Evolutionary conservation across 371 early-diverging fungal genomes (phyloP).

Genomic region (Mucor indicus): DNA sequence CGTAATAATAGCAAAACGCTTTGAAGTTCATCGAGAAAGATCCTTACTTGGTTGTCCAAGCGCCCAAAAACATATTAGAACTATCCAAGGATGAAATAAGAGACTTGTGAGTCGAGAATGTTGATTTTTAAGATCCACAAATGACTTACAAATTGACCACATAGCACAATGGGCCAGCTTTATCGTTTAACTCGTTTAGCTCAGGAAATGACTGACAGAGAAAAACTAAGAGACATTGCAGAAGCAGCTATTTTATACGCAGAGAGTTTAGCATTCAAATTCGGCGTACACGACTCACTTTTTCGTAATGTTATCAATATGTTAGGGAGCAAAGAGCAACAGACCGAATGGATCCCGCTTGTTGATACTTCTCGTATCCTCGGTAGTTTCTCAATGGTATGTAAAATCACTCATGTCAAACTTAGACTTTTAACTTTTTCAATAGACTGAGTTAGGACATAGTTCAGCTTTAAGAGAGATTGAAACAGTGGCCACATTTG

Average conservation of each 20-base stretch:
- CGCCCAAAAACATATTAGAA: conserved; percentile 58
- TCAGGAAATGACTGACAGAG: conserved; percentile 10
- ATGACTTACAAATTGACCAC: too few species aligned
- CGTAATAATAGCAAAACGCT: conserved; percentile 25
- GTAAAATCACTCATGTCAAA: not conserved
- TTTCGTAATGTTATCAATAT: conserved; percentile 57
- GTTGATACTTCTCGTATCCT: conserved; percentile 51
- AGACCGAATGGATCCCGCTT: conserved; percentile 50
- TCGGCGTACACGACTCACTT: conserved; percentile 58
- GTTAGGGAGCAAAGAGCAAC: conserved; percentile 60
- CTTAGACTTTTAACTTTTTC: conserved; percentile 6
- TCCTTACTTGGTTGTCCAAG: conserved; percentile 51
- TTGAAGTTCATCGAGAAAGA: conserved; percentile 56
- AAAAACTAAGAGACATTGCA: conserved; percentile 8
- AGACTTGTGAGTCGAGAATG: conserved; percentile 49
- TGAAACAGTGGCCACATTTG: conserved; percentile 88
- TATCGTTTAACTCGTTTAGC: conserved; percentile 34
- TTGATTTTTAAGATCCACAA: not conserved
- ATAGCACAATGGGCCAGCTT: conserved; percentile 63
- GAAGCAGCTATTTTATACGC: conserved; percentile 44
- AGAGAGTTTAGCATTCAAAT: conserved; percentile 60
- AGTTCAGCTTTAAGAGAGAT: conserved; percentile 86
- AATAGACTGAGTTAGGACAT: conserved; percentile 66
- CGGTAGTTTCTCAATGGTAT: conserved; percentile 74
- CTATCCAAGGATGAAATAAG: conserved; percentile 54